Base-by-base conservation (phyloP, 2,329 filamentous ascomycete species). In the Chaetomium globosum region DNA sequence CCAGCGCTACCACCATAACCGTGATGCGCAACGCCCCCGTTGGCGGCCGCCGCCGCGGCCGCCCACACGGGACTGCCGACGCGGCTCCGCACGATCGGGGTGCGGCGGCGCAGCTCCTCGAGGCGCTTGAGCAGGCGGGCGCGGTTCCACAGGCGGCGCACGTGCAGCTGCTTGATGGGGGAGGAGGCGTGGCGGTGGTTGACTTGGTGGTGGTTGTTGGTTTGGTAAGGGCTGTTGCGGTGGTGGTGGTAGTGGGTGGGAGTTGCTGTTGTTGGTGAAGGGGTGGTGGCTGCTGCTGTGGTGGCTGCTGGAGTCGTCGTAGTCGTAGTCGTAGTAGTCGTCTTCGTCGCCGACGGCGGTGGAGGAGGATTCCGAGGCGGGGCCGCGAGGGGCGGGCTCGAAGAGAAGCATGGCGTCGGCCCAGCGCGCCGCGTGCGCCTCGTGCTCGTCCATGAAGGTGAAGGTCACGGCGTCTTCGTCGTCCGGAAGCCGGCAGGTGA, bases 401-500 rank as follows among this genome's bases (percentile, higher is more conserved):
- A 72, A 71, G 12, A 72, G 65, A 2, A 72, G 54, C 67, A 71
- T 70, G 12, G 55, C 54, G 12, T 70, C 68, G 5, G 69, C 71
- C 71, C 71, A 72, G 21, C 63, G 56, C 28, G 33, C 31, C 4
- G 71, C 70, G 19, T 43, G 36, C 21, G 12, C 52, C 59, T 64
- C 68, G 57, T 71, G 63, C 56, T 56, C 62, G 43, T 70, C 68
- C 46, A 64, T 63, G 26, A 69, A 70, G 48, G 69, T 71, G 54
- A 72, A 71, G 12, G 71, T 72, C 6, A 71, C 68, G 33, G 63
- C 65, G 61, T 72, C 71, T 46, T 72, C 71, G 65, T 72, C 71
- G 64, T 72, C 71, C 21, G 71, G 70, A 4, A 71, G 68, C 19
- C 70, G 71, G 67, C 70, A 71, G 60, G 70, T 72, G 67, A 72